Base-by-base conservation (phyloP, 768 basidiomycete genomes). In the Boletus sp. region DNA sequence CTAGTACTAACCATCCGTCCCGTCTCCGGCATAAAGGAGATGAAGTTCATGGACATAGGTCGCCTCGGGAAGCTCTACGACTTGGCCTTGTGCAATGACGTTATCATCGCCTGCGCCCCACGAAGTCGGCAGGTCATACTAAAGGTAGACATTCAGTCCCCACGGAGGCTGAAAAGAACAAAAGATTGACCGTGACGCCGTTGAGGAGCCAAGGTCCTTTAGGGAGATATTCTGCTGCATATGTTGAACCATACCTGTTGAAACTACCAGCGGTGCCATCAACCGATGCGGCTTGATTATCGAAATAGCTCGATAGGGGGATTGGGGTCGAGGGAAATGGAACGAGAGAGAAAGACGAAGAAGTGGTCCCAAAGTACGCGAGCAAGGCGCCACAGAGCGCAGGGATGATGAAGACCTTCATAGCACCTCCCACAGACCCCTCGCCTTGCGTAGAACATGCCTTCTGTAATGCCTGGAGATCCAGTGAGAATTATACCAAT, bases 71-170 rank as follows among this genome's bases (percentile, higher is more conserved):
- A 77, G 64, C 7, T 65, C 54, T 13, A 82, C 47, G 5, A 73
- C 63, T 53, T 83, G 81, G 2, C 73, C 72, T 7, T 73, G 55
- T 15, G 77, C 70, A 29, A 81, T 61, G 25, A 79, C 65, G 51
- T 83, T 83, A 56, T 83, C 80, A 17, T 67, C 39, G 8, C 53
- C 60, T 11, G 42, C 37, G n/a, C 77, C 77, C 77, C 79, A 79
- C 1, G 60, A 47, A 8, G 60, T 43, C 17, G 79, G 79, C 19
- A 80, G 64, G 37, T 72, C 70, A 49, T 79, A 81, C 77, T 80
- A 42, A n/a, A n/a, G 7, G 13, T 5, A 30, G 2, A 21, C 14
- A 37, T 35, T 50, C 38, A 51, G 27, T 37, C 19, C 39, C 44
- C 23, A 37, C 47, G 23, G 19, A 48, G 7, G 15, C 25, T 2